Conservation (phyloP, 176 grass and related monocot genomes). For the Poa annua region DNA sequence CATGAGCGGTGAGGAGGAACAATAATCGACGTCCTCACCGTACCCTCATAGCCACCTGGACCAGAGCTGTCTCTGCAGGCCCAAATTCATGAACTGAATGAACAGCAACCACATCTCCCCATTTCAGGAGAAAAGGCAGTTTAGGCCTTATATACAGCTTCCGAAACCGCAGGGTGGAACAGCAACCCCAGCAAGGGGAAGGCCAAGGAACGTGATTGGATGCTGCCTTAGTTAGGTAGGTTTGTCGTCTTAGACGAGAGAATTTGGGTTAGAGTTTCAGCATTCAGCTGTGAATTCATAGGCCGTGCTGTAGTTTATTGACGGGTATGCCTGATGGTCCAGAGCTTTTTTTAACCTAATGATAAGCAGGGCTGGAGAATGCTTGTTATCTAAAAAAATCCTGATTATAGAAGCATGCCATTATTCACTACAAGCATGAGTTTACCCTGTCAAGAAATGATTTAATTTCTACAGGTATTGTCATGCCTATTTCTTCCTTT, state of each 20-base stretch:
- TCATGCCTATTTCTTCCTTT: not conserved
- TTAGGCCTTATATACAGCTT: not conserved
- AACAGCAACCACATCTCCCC: not conserved
- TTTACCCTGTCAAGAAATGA: not conserved
- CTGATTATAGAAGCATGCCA: not conserved
- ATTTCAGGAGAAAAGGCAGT: not conserved
- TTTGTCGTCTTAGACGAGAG: not conserved
- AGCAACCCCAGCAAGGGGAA: not conserved
- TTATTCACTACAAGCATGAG: not conserved
- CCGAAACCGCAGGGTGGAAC: not conserved
- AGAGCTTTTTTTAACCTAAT: not conserved
- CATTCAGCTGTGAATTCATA: not conserved
- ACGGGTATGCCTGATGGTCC: not conserved
- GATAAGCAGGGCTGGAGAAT: too few relatives aligned
- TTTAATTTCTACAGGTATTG: not conserved
- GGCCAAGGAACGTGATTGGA: not conserved
- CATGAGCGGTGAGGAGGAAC: not conserved
- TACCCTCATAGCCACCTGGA: not conserved
- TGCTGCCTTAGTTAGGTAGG: not conserved
- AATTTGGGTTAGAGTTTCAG: not conserved
- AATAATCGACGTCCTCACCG: not conserved
- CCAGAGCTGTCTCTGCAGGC: not conserved
- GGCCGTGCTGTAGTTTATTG: not conserved
- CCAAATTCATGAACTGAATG: not conserved
- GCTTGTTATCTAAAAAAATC: too few relatives aligned